Evolutionary conservation across 352 stramenopile genomes (phyloP).

Genomic region (Discostella stelligera): DNA sequence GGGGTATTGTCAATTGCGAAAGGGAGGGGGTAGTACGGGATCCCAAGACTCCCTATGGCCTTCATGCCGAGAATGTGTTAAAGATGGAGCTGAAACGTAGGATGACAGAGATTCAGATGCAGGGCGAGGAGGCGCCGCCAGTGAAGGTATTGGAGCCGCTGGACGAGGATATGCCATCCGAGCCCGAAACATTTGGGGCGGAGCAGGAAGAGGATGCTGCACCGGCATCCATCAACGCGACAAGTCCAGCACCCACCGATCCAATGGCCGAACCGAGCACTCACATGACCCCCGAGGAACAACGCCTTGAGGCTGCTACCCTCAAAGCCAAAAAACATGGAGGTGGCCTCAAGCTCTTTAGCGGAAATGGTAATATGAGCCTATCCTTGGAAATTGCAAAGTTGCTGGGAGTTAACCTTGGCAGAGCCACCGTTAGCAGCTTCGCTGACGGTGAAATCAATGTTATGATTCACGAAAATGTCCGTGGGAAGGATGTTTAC

Average conservation of each 20-base stretch:
- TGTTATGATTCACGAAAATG: slow-evolving; percentile 99
- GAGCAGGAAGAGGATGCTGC: not conserved
- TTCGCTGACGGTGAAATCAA: slow-evolving; percentile 99
- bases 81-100: slow-evolving; percentile 37
- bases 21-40: slow-evolving; percentile 46
- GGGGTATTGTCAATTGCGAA: slow-evolving; percentile 27
- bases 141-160: slow-evolving; percentile 16
- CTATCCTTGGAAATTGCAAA: slow-evolving; percentile 96
- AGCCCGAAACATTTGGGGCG: not conserved
- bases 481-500: slow-evolving; percentile 99
- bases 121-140: not conserved
- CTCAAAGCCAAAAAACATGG: slow-evolving; percentile 78
- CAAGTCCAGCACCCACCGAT: slow-evolving; percentile 12
- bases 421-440: slow-evolving; percentile 95
- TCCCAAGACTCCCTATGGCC: slow-evolving; percentile 65
- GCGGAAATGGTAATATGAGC: slow-evolving; percentile 95
- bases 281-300: slow-evolving; percentile 64
- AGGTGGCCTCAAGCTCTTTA: slow-evolving; percentile 95
- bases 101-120: slow-evolving; percentile 11
- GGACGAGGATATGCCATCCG: not conserved
- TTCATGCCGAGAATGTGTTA: slow-evolving; percentile 48
- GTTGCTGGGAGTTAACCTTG: slow-evolving; percentile 95
- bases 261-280: slow-evolving; percentile 39
- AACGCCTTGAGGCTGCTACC: slow-evolving; percentile 72
- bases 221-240: slow-evolving; percentile 19